These are phyloP conservation scores for Madurella mycetomatis DNA, from an alignment of 2,329 filamentous ascomycete species.

Conservation along the genomic window DNA sequence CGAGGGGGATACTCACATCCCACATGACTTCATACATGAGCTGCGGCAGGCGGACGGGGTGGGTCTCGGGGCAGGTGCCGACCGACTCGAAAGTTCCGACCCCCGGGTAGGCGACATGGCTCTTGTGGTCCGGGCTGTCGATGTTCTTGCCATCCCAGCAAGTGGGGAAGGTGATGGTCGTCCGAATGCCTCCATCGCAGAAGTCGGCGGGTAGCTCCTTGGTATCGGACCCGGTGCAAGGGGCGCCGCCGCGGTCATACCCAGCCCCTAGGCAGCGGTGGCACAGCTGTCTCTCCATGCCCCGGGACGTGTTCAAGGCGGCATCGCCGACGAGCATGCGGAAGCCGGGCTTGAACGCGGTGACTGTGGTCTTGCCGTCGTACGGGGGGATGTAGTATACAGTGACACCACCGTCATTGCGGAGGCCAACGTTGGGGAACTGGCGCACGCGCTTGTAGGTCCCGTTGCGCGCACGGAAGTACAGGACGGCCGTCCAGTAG, in stretches of 20 bases:
- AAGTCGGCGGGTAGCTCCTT: constrained; percentile 36
- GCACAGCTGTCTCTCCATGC: constrained; percentile 36
- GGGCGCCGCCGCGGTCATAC: constrained; percentile 36
- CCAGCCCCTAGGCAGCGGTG: constrained; percentile 39
- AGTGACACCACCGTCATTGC: constrained; percentile 26
- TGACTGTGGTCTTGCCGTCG: constrained; percentile 35
- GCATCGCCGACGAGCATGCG: constrained; percentile 39
- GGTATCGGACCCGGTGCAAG: constrained; percentile 36
- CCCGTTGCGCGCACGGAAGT: constrained; percentile 26
- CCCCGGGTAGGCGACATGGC: constrained; percentile 27
- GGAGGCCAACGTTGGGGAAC: constrained; percentile 22
- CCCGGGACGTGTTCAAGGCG: constrained; percentile 30
- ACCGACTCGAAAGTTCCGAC: constrained; percentile 25
- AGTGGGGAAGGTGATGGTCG: constrained; percentile 38
- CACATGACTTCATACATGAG: constrained; percentile 43
- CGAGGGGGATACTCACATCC: constrained; percentile 26
- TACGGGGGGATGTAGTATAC: constrained; percentile 29
- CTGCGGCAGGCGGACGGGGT: constrained; percentile 30
- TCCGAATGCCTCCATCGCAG: constrained; percentile 40
- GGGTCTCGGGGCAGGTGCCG: constrained; percentile 25
- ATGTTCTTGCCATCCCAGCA: constrained; percentile 60
- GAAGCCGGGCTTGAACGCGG: constrained; percentile 42
- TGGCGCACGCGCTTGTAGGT: constrained; percentile 23
- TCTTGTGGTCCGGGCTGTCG: constrained; percentile 48
- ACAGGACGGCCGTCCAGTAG: constrained; percentile 28